Percentiles rank a stretch among this genome's conserved stretches.
Conservation (phyloP, 148 eudicot genomes). For the Chenopodium suecicum region DNA sequence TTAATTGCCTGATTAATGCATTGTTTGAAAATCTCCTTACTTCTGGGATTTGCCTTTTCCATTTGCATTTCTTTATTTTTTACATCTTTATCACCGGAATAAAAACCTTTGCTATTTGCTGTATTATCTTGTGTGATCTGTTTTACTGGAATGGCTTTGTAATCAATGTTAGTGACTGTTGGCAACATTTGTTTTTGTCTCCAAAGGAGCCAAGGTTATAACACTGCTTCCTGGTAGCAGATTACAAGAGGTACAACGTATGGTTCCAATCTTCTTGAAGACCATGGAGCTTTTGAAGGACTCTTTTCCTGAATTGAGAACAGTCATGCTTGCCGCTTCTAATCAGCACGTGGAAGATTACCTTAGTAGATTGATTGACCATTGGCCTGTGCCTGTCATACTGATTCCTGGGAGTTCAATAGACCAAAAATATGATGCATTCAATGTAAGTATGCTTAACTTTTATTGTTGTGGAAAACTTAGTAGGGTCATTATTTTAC, state of each 20-base stretch:
- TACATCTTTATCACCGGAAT: not conserved
- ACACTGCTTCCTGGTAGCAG: slow-evolving; percentile 94
- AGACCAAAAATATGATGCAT: slow-evolving; percentile 56
- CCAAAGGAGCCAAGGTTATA: slow-evolving; percentile 59
- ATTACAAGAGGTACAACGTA: slow-evolving; percentile 87
- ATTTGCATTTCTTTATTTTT: not conserved
- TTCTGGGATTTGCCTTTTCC: not conserved
- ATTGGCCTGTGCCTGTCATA: slow-evolving; percentile 59
- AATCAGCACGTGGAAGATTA: slow-evolving; percentile 71
- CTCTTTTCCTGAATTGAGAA: slow-evolving; percentile 47
- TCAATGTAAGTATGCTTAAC: slow-evolving; percentile 51
- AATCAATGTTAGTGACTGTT: not conserved
- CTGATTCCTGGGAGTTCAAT: slow-evolving; percentile 65
- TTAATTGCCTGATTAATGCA: not conserved
- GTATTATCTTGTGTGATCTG: not conserved
- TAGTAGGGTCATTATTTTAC: not conserved
- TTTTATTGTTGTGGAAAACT: not conserved
- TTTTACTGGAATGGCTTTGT: not conserved
- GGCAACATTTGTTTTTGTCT: slow-evolving; percentile 7
- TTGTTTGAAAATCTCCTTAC: not conserved
- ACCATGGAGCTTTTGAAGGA: slow-evolving; percentile 56
- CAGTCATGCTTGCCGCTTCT: slow-evolving; percentile 72
- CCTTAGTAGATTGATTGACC: slow-evolving; percentile 36
- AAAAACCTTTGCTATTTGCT: not conserved
- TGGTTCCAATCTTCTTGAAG: slow-evolving; percentile 74